Conservation (phyloP, 495 filamentous ascomycete genomes). For the Daldinia childiae region DNA sequence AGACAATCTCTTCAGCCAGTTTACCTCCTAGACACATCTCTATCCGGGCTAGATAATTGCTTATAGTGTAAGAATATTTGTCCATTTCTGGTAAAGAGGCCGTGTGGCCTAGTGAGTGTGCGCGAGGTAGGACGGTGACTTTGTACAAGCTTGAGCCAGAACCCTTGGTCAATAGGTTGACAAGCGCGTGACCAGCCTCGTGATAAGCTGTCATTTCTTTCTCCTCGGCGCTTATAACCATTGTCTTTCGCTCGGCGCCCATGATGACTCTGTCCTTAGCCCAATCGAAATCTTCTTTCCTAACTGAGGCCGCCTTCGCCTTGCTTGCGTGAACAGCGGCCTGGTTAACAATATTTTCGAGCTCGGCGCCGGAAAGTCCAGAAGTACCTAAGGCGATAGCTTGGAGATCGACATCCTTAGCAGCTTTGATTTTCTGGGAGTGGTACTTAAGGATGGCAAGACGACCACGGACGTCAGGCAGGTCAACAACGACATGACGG, state of each 20-base stretch:
- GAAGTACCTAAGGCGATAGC: conserved; percentile 85
- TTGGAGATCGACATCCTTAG: conserved; percentile 80
- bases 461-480: conserved; percentile 94
- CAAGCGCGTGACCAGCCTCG: conserved; percentile 94
- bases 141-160: conserved; percentile 85
- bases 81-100: conserved; percentile 89
- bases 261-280: conserved; percentile 98
- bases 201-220: conserved; percentile 96
- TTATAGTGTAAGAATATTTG: conserved; percentile 78
- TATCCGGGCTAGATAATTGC: conserved; percentile 77
- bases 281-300: conserved; percentile 88
- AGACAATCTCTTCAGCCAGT: conserved; percentile 92
- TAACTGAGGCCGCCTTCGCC: conserved; percentile 75
- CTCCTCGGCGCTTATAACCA: conserved; percentile 85
- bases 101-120: conserved; percentile 84
- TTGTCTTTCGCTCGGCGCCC: conserved; percentile 88
- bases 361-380: conserved; percentile 92
- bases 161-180: conserved; percentile 78
- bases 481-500: conserved; percentile 83
- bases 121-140: conserved; percentile 93
- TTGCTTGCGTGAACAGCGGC: conserved; percentile 91
- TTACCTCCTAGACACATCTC: conserved; percentile 91
- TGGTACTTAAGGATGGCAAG: conserved; percentile 92
- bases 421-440: conserved; percentile 83
- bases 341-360: conserved; percentile 97